Conservation (phyloP, 495 filamentous ascomycete genomes). For the Penicillium verhagenii region DNA sequence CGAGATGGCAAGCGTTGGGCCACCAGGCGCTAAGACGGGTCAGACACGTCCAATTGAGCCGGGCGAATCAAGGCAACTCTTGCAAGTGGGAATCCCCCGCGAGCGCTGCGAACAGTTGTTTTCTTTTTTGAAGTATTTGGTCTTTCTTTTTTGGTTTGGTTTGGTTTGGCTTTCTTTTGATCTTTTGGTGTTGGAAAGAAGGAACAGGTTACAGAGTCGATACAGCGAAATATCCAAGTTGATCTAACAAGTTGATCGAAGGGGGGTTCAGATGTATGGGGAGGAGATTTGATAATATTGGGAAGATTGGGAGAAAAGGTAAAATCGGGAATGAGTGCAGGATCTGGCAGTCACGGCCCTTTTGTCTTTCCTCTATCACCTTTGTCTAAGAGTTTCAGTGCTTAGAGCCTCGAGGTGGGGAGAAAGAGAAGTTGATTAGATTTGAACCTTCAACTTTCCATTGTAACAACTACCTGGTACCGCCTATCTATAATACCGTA, state of each 20-base stretch:
- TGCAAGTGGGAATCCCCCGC: constrained; percentile 15
- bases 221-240: not conserved
- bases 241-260: not conserved
- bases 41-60: constrained; percentile 20
- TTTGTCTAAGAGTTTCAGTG: not conserved
- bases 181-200: no score
- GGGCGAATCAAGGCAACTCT: constrained; percentile 15
- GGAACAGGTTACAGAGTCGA: not conserved
- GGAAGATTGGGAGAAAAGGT: not conserved
- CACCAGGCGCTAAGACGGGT: constrained; percentile 23
- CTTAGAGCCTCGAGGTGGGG: constrained; percentile 13
- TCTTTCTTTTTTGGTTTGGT: no score
- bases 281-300: not conserved
- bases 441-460: no score
- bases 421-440: constrained; percentile 24
- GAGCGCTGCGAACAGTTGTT: not conserved
- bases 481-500: constrained; percentile 8
- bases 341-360: constrained; percentile 15
- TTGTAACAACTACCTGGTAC: no score
- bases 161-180: no score
- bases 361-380: constrained; percentile 10
- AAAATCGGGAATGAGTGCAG: not conserved
- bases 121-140: not conserved
- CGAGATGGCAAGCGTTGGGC: constrained; percentile 25
- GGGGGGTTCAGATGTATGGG: not conserved